phyloP scores from a whole-genome alignment of 805 yeast species.

The Limtongozyma cylindracea region DNA sequence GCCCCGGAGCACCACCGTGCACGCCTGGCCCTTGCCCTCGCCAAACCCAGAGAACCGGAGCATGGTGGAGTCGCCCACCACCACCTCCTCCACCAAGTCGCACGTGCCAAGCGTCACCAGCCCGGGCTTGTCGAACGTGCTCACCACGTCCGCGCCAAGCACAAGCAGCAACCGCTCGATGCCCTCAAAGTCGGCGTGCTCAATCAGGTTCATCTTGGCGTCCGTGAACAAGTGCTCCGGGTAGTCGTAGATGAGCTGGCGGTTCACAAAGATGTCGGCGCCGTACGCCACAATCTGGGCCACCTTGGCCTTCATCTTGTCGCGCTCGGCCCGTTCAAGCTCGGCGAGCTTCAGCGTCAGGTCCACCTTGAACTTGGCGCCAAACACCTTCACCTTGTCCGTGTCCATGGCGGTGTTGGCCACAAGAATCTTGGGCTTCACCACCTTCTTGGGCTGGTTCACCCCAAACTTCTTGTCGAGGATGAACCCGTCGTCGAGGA shows the following conservation, averaged over 20 bases:
- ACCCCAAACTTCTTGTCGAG: slow-evolving; percentile 83
- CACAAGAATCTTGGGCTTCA: slow-evolving; percentile 67
- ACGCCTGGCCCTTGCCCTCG: slow-evolving; percentile 84
- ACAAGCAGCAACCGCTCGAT: slow-evolving; percentile 89
- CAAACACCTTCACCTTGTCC: slow-evolving; percentile 91
- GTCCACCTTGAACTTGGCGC: slow-evolving; percentile 93
- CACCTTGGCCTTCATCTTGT: slow-evolving; percentile 76
- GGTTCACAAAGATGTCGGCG: slow-evolving; percentile 75
- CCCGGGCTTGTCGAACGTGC: slow-evolving; percentile 87
- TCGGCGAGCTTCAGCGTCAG: slow-evolving; percentile 86
- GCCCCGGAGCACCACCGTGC: slow-evolving; percentile 74
- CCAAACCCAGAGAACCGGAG: slow-evolving; percentile 92
- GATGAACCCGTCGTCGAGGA: slow-evolving; percentile 88
- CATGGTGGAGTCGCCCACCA: slow-evolving; percentile 82
- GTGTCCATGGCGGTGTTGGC: slow-evolving; percentile 96
- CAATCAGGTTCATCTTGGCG: slow-evolving; percentile 69
- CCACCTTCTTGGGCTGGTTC: slow-evolving; percentile 69
- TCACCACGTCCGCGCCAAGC: slow-evolving; percentile 95
- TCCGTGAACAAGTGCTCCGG: slow-evolving; percentile 92
- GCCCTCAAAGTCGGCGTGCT: slow-evolving; percentile 97
- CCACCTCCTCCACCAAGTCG: slow-evolving; percentile 71
- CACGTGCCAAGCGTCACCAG: slow-evolving; percentile 71
- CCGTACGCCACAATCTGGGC: slow-evolving; percentile 74
- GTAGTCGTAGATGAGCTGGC: slow-evolving; percentile 93
- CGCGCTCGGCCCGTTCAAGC: slow-evolving; percentile 80